phyloP scores from a whole-genome alignment of 1,284 basidiomycete genomes.

The Ceratobasidium theobromae region DNA sequence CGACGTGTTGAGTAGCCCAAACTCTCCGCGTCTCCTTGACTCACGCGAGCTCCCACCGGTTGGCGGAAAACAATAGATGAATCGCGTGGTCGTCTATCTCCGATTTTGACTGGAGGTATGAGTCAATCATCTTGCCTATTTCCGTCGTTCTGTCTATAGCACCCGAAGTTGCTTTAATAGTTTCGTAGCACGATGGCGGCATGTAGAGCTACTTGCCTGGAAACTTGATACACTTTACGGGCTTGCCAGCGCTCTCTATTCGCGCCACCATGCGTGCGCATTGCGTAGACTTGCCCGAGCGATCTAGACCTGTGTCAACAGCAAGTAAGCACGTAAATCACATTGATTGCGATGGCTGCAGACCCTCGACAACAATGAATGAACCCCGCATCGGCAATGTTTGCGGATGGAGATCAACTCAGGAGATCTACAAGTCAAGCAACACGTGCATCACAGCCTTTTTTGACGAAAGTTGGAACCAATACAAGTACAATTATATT shows the following conservation, averaged over 20 bases:
- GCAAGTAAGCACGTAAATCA: too few relatives aligned
- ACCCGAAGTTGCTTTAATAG: too few relatives aligned
- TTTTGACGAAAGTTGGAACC: too few relatives aligned
- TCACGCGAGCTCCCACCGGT: conserved; percentile 93
- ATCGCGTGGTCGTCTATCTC: conserved; percentile 91
- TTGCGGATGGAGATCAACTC: conserved; percentile 14
- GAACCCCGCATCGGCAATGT: conserved; percentile 54
- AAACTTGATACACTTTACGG: conserved; percentile 71
- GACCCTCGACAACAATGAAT: conserved; percentile 85
- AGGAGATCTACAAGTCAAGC: too few relatives aligned
- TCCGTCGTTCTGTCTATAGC: conserved; percentile 88
- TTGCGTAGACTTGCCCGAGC: conserved; percentile 91
- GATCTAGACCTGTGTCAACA: conserved; percentile 62
- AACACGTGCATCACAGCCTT: too few relatives aligned
- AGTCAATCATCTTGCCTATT: conserved; percentile 92
- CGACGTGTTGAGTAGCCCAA: conserved; percentile 15
- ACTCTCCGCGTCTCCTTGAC: conserved; percentile 40
- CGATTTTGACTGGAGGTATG: conserved; percentile 79
- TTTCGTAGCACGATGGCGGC: too few relatives aligned
- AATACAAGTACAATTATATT: neutral
- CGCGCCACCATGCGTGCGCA: conserved; percentile 59
- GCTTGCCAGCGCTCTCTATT: conserved; percentile 45
- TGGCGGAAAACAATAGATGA: conserved; percentile 94
- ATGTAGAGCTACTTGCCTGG: conserved; percentile 80
- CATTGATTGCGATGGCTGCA: neutral